Evolutionary conservation across 1,284 basidiomycete species (phyloP), one percentile per base, ranked within the genome.

Genomic region (Marasmius tenuissimus): DNA sequence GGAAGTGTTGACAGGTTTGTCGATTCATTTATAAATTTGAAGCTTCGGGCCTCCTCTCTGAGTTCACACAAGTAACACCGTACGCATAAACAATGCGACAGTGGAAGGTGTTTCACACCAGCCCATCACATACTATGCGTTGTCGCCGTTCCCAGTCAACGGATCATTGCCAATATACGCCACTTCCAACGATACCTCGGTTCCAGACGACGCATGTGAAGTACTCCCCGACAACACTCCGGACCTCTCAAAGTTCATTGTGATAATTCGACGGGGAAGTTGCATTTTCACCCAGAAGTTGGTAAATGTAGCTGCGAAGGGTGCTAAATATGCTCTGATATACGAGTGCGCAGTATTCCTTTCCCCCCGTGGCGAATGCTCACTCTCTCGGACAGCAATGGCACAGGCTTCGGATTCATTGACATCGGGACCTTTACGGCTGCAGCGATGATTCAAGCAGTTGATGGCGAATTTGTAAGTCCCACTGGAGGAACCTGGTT

Each of bases 1-100:
- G 78, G 77, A 0, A 81, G 80, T 68, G 63, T 81, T n/a, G 80
- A 84, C 67, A 83, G 81, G 78, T 79, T 37, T 6, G 67, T 47
- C 12, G 40, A 38, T 10, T 48, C 35, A n/a, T 42, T 18, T 12
- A 38, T 42, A 5, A 14, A 7, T 48, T 11, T 22, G 16, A 5
- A 54, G 14, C 12, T 54, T 27, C 8, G 20, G 12, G 20, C 27
- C 58, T 37, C 40, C 51, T 27, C 55, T 8, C 18, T 16, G 49
- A 35, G 37, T 14, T 4, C 11, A 27, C 52, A 37, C 12, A 50
- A 70, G 68, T 67, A 79, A 75, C 11, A 70, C 76, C 18, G 72
- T 80, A 42, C 72, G 73, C 6, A 66, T 80, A 9, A 78, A 81
- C 62, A 76, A 73, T 48, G 72, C 75, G 10, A 78, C 75, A 9